Conservation (phyloP, 139 green algal species). For the Micromonas commoda region DNA sequence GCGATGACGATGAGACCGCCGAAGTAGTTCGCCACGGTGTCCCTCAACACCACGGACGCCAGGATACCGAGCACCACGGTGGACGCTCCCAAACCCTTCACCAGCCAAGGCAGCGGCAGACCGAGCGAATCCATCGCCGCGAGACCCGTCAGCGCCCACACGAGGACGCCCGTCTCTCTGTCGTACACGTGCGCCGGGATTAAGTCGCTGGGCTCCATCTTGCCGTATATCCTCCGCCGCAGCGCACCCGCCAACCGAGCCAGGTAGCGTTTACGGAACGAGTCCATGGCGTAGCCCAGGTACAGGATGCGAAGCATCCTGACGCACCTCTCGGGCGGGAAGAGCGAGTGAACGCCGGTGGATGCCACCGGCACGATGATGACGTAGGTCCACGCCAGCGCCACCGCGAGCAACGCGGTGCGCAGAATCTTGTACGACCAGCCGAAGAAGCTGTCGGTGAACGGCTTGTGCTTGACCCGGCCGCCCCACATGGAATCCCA, state of each 20-base stretch:
- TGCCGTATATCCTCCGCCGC: neutral
- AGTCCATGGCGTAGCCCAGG: neutral
- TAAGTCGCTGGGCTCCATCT: neutral
- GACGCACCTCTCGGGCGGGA: slow-evolving; percentile 1
- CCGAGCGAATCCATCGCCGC: slow-evolving; percentile 12
- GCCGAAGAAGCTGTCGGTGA: neutral
- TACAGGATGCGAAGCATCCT: neutral
- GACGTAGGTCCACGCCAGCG: neutral
- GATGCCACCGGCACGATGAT: neutral
- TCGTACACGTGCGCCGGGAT: slow-evolving; percentile 16
- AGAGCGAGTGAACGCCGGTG: neutral
- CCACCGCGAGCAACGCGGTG: neutral
- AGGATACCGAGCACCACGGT: slow-evolving; percentile 15
- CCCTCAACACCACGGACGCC: slow-evolving; percentile 4
- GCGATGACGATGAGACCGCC: slow-evolving; percentile 16
- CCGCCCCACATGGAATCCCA: neutral
- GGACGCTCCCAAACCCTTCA: neutral
- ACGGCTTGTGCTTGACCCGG: neutral
- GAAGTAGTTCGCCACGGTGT: slow-evolving; percentile 12
- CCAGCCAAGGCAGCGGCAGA: neutral
- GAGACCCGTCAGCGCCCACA: neutral
- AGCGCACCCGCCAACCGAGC: neutral
- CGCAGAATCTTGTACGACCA: neutral
- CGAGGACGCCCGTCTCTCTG: neutral
- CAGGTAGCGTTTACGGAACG: neutral